Base-by-base conservation (phyloP, 352 stramenopile genomes). In the Globisporangium splendens region DNA sequence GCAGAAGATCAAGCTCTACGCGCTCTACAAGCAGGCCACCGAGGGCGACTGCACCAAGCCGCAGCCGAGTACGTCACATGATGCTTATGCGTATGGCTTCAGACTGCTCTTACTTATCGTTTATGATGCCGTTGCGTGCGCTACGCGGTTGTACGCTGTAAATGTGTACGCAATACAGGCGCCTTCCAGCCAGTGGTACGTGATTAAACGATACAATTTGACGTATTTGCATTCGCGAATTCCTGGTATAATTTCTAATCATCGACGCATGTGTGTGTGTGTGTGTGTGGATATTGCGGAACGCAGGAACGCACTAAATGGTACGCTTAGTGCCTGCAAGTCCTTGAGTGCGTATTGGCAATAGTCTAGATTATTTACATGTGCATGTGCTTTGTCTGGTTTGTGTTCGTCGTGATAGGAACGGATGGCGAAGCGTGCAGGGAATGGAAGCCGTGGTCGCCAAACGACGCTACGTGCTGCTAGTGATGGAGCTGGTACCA, bases 11-110 rank as follows among this genome's bases (percentile, higher is more conserved):
- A 69, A 76, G 57, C 61, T 93, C 41, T 95, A 93, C 61, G 72
- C 62, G 53, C 73, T 93, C 31, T 95, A 82, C 70, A 95, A 93
- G 58, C 84, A 95, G 65, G 77, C 76, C 22, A 90, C 73, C 22
- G 61, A 70, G n/a, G 78, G 86, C 38, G 79, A 94, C 62, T 89
- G 81, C 66, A 21, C 17, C 47, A 80, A 72, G 35, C 24, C 74
- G 21, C 69, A 77, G 33, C 76, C 86, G 6, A 82, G 77, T 83
- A 54, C 50, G 67, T 68, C 2, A 14, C 21, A 28, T n/a, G 12
- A 22, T 17, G 28, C n/a, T 11, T 43, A 48, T 39, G 28, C 5
- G 3, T 10, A 10, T 8, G 28, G 28, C 28, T 35, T 8, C 5
- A 4, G 22, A 31, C 31, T 54, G 15, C 43, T 61, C 17, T 35